phyloP scores from a whole-genome alignment of 2,329 filamentous ascomycete genomes.

The Neofusicoccum parvum region DNA sequence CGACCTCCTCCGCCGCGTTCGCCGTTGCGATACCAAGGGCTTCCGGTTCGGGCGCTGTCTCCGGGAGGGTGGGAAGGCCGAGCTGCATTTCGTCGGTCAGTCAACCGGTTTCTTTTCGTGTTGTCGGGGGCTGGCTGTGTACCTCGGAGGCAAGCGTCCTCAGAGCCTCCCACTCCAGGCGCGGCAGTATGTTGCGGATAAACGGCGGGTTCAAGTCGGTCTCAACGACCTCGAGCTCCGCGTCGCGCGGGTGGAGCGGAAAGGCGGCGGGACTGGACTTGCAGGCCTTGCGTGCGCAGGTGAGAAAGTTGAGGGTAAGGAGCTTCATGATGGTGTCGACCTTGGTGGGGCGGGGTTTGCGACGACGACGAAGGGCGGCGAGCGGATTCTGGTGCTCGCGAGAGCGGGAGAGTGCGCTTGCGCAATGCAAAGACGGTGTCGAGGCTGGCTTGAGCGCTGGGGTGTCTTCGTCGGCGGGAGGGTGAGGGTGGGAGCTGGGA shows the following conservation, averaged over 20 bases:
- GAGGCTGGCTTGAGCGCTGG: too few species aligned
- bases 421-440: background rate
- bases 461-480: background rate
- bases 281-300: conserved; percentile 94
- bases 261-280: conserved; percentile 79
- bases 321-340: conserved; percentile 72
- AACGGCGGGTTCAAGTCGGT: conserved; percentile 80
- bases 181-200: conserved; percentile 79
- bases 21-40: conserved; percentile 25
- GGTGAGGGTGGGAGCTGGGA: background rate
- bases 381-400: background rate
- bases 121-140: conserved; percentile 12
- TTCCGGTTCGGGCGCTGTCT: conserved; percentile 31
- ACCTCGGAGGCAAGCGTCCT: conserved; percentile 77
- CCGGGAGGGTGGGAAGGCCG: conserved; percentile 73
- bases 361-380: background rate
- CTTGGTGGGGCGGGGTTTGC: background rate
- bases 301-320: conserved; percentile 93
- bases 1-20: conserved; percentile 27
- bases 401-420: background rate
- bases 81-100: conserved; percentile 56
- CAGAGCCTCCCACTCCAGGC: conserved; percentile 86
- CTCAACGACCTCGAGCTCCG: conserved; percentile 83
- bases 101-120: background rate
- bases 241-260: conserved; percentile 89